A percentile compares a stretch with the other conserved stretches of the same genome.
Evolutionary conservation across 352 stramenopile species (phyloP).

Genomic region (Pythium aristosporum): DNA sequence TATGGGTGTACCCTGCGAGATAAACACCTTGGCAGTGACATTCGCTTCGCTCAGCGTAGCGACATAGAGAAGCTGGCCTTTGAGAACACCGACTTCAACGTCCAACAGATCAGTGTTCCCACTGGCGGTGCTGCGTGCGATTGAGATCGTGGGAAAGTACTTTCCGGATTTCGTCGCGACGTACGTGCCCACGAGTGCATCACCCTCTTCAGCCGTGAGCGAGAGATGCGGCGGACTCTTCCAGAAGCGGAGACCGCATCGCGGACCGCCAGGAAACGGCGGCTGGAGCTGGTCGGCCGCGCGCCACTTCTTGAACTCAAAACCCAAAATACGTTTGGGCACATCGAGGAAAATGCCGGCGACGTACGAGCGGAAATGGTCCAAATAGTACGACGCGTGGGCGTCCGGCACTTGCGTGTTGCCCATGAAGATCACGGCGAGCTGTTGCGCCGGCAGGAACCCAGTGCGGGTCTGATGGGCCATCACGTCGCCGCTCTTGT

Average conservation of each 20-base stretch:
- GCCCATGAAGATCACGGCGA: conserved; percentile 58
- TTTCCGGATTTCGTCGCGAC: conserved; percentile 31
- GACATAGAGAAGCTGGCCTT: conserved; percentile 1
- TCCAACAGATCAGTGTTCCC: not conserved
- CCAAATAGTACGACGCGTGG: conserved; percentile 42
- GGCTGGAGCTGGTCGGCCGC: conserved; percentile 34
- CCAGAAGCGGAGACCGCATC: conserved; percentile 46
- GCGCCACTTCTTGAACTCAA: conserved; percentile 38
- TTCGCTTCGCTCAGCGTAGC: not conserved
- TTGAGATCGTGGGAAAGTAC: conserved; percentile 38
- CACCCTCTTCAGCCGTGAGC: conserved; percentile 27
- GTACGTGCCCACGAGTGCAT: conserved; percentile 50
- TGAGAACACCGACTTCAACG: not conserved
- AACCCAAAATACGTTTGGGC: conserved; percentile 49
- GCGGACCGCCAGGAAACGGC: conserved; percentile 32
- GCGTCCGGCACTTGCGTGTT: conserved; percentile 47
- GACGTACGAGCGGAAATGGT: conserved; percentile 67
- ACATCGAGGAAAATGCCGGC: conserved; percentile 68
- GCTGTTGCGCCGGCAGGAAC: conserved; percentile 40
- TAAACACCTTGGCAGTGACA: not conserved
- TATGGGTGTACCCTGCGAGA: not conserved
- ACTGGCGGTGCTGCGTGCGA: conserved; percentile 14
- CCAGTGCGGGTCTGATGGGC: conserved; percentile 59
- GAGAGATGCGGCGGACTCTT: conserved; percentile 31
- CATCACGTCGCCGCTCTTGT: conserved; percentile 64